Percentiles rank a stretch among this genome's conserved stretches.
These are phyloP conservation scores for Aspergillus indologenus DNA, from an alignment of 495 filamentous ascomycete genomes.

Conservation along the genomic window DNA sequence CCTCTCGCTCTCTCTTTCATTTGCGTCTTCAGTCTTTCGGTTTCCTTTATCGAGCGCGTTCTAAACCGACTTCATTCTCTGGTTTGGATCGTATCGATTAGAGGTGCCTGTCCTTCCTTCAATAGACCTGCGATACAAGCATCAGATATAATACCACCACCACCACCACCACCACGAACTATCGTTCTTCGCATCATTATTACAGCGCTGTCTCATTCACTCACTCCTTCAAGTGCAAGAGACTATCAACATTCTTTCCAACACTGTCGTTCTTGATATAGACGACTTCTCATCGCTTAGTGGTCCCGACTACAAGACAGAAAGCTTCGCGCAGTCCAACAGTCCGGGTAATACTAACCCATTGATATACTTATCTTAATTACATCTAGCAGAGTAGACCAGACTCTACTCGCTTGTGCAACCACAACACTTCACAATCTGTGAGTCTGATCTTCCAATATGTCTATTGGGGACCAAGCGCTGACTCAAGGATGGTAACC, in stretches of 20 bases:
- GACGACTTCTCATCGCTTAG: conserved; percentile 10
- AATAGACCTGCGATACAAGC: conserved; percentile 14
- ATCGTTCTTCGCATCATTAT: conserved; percentile 6
- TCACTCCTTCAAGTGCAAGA: conserved; percentile 19
- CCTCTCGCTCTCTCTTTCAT: conserved; percentile 30
- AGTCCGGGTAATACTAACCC: neutral
- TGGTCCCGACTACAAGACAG: neutral
- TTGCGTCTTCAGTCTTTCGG: conserved; percentile 25
- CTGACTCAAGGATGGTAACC: neutral
- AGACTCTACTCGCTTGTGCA: conserved; percentile 7
- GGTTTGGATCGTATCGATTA: conserved; percentile 19
- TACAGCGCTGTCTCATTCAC: conserved; percentile 16
- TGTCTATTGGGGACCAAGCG: neutral
- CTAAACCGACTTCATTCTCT: conserved; percentile 12
- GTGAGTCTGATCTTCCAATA: conserved; percentile 12
- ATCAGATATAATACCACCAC: conserved; percentile 13
- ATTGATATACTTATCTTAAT: conserved; percentile 20
- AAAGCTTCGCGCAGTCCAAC: neutral
- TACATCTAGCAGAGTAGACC: conserved; percentile 17
- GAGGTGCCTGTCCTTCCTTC: conserved; percentile 38
- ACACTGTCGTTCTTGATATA: conserved; percentile 8
- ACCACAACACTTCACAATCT: conserved; percentile 15
- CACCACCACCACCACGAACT: neutral
- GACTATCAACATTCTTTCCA: conserved; percentile 28
- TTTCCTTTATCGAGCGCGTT: conserved; percentile 16